Conservation (phyloP, 1,284 basidiomycete genomes). For the Boletus calvinii region DNA sequence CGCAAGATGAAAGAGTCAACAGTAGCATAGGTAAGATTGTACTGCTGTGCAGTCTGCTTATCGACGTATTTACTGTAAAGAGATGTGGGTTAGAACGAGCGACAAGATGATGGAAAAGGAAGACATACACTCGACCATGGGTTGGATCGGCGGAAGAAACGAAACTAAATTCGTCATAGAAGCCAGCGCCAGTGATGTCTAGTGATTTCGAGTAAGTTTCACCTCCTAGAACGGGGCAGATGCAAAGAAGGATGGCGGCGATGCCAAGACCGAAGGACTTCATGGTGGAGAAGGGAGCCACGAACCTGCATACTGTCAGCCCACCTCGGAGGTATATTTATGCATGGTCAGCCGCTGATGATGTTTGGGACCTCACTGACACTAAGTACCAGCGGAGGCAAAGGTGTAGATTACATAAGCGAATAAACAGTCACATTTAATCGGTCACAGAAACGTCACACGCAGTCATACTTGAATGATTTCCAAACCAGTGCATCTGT, state of each 20-base stretch:
- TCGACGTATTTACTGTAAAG: slow-evolving; percentile 35
- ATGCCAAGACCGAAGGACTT: not conserved
- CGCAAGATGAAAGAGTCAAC: slow-evolving; percentile 36
- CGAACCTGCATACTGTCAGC: slow-evolving; percentile 10
- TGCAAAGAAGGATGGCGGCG: not conserved
- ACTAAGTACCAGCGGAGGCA: too few species aligned
- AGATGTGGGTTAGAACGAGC: slow-evolving; percentile 1
- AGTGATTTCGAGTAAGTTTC: slow-evolving; percentile 15
- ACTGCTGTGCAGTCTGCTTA: slow-evolving; percentile 26
- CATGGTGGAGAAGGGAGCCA: slow-evolving; percentile 13
- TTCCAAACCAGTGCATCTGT: too few species aligned
- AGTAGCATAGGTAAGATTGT: slow-evolving; percentile 36
- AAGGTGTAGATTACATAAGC: too few species aligned
- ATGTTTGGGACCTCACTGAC: too few species aligned
- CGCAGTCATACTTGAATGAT: too few species aligned
- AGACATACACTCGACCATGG: slow-evolving; percentile 35
- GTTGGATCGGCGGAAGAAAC: slow-evolving; percentile 36
- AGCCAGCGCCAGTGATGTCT: slow-evolving; percentile 29
- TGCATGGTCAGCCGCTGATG: slow-evolving; percentile 16
- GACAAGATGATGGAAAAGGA: not conserved
- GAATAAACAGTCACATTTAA: too few species aligned
- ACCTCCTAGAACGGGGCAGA: slow-evolving; percentile 3
- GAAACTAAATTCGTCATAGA: slow-evolving; percentile 34
- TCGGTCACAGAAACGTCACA: too few species aligned
- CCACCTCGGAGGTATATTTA: slow-evolving; percentile 1